phyloP scores from a whole-genome alignment of 805 yeast species.

The Saccharomycopsis sp. region DNA sequence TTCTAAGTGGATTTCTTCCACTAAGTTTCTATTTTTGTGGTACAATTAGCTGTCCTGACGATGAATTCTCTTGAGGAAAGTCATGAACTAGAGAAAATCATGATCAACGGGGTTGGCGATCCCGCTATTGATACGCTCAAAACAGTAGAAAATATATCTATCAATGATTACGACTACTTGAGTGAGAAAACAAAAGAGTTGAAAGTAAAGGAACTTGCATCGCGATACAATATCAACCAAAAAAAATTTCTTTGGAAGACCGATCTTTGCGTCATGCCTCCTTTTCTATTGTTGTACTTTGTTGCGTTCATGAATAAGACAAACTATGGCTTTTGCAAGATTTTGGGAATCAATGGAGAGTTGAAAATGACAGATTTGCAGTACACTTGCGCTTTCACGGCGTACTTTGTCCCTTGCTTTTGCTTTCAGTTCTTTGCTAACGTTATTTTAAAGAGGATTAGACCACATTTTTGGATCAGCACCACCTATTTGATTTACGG shows the following conservation, averaged over 20 bases:
- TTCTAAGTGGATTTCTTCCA: neutral
- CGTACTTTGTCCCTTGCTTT: conserved; percentile 65
- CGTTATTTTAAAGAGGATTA: conserved; percentile 46
- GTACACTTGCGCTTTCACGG: conserved; percentile 55
- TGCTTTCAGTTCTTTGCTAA: conserved; percentile 52
- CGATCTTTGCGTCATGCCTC: conserved; percentile 57
- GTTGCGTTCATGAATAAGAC: conserved; percentile 43
- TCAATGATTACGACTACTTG: neutral
- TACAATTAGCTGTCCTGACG: neutral
- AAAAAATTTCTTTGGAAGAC: conserved; percentile 50
- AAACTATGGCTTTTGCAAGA: conserved; percentile 15
- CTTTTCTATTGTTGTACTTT: conserved; percentile 60
- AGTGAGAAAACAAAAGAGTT: neutral
- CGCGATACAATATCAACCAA: conserved; percentile 42
- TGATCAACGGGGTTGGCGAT: neutral
- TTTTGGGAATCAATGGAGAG: conserved; percentile 45
- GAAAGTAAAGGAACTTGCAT: conserved; percentile 21
- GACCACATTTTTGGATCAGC: conserved; percentile 60
- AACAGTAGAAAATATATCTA: neutral
- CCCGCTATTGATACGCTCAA: neutral
- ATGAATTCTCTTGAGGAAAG: neutral
- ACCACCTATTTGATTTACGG: conserved; percentile 56
- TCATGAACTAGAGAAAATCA: neutral
- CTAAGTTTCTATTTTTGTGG: too few species aligned
- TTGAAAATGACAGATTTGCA: conserved; percentile 49